Base-by-base conservation (phyloP, 257 asterid genomes). In the Asclepias syriaca region DNA sequence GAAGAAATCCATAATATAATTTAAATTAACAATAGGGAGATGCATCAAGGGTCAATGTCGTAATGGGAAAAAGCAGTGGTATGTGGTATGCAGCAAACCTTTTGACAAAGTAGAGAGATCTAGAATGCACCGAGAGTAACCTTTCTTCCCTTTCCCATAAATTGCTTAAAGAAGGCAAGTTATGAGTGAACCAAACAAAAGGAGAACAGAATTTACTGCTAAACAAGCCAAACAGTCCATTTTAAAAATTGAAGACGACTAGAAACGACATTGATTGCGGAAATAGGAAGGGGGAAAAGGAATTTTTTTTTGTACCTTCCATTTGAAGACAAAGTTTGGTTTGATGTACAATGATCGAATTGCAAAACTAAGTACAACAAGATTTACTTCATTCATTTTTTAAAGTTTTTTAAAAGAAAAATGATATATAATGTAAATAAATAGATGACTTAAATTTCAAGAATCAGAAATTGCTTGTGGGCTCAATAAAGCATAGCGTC, bases 381-480 rank as follows among this genome's bases (percentile, higher is more conserved):
- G 6, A 21, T 73, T 73, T 64, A n/a, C 50, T 37, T 14, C 12
- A 43, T 43, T 43, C 8, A 43, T 43, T 43, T 50, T 12, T 50
- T 12, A 51, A 51, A 51, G 34, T 29, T 51, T 51, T 12, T 1
- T 15, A 10, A 24, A 16, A 29, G 1, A 16, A 48, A 12, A 6
- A n/a, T n/a, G 15, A 22, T 16, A 57, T 14, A n/a, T 18, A 53
- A n/a, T n/a, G n/a, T n/a, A n/a, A n/a, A n/a, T n/a, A 19, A 48
- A 68, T 6, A 64, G 55, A 53, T 76, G 22, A 40, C 79, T 76
- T 76, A 1, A 63, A 63, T 54, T 75, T 40, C 37, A 75, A 75
- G 75, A 39, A 40, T 40, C 12, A 63, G 50, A 37, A 37, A 39
- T 43, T 57, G 69, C 64, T 48, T 75, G 64, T 22, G 12, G 66